Evolutionary conservation across 2,329 filamentous ascomycete species (phyloP).

Genomic region (Claviceps fusiformis): DNA sequence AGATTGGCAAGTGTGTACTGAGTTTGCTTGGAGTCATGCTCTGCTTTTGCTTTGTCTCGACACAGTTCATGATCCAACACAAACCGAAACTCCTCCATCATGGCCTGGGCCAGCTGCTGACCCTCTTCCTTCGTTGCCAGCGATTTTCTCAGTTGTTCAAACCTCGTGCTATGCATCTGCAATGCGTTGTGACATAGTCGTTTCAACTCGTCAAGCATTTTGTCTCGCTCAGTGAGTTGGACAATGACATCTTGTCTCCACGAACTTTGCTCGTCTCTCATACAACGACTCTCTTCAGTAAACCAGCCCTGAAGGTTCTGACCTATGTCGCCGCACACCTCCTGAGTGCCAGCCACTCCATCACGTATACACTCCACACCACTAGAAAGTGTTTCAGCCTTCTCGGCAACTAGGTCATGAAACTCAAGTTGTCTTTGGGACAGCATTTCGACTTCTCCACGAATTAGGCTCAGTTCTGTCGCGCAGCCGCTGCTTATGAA

Average conservation of each 20-base stretch:
- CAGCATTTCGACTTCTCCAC: conserved; percentile 2
- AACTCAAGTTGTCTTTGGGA: conserved; percentile 5
- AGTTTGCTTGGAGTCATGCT: conserved; percentile 6
- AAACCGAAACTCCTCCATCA: conserved; percentile 10
- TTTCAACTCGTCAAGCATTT: conserved; percentile 1
- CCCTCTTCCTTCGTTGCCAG: conserved; percentile 4
- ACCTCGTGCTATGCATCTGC: not conserved
- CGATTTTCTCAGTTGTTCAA: conserved; percentile 1
- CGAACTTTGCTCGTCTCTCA: not conserved
- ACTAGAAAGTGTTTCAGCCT: not conserved
- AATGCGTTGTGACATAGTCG: not conserved
- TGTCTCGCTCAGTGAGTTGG: not conserved
- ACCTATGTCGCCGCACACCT: not conserved
- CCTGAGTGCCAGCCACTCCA: not conserved
- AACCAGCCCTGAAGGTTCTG: conserved; percentile 1
- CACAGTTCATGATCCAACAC: conserved; percentile 13
- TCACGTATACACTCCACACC: not conserved
- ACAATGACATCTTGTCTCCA: conserved; percentile 1
- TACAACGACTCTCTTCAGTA: not conserved
- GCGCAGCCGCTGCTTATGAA: conserved; percentile 2
- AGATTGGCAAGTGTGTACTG: conserved; percentile 8
- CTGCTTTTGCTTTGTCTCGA: conserved; percentile 10
- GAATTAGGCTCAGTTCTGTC: conserved; percentile 1
- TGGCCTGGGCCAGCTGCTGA: conserved; percentile 8
- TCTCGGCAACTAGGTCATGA: conserved; percentile 4